Conservation (phyloP, 805 yeast genomes). For the Metschnikowia shivogae region DNA sequence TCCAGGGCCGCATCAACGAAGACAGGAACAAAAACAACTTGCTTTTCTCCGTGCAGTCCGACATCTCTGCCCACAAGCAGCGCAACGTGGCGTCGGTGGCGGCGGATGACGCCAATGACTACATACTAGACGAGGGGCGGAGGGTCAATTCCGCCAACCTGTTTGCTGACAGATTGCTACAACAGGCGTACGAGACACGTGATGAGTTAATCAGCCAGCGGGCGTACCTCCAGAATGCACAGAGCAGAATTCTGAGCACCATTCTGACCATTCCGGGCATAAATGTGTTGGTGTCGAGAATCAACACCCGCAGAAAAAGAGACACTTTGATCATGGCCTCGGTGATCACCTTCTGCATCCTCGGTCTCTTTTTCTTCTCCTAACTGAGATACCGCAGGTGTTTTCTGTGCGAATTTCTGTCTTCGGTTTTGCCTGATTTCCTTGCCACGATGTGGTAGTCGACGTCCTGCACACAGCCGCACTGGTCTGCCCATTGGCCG, state of each 20-base stretch:
- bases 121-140: slow-evolving; percentile 71
- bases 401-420: slow-evolving; percentile 4
- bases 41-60: slow-evolving; percentile 70
- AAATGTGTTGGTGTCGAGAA: slow-evolving; percentile 66
- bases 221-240: slow-evolving; percentile 57
- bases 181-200: slow-evolving; percentile 86
- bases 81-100: slow-evolving; percentile 22
- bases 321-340: slow-evolving; percentile 80
- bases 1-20: slow-evolving; percentile 56
- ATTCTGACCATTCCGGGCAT: slow-evolving; percentile 79
- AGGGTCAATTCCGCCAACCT: slow-evolving; percentile 70
- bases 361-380: slow-evolving; percentile 52
- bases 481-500: background rate
- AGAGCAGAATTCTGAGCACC: slow-evolving; percentile 55
- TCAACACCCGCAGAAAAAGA: slow-evolving; percentile 83
- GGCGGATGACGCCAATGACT: slow-evolving; percentile 52
- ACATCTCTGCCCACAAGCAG: slow-evolving; percentile 65
- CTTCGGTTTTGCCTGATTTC: background rate
- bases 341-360: slow-evolving; percentile 67
- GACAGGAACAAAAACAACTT: slow-evolving; percentile 76
- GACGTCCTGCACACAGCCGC: background rate
- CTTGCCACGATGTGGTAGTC: slow-evolving; percentile 3
- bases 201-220: slow-evolving; percentile 80
- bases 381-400: background rate
- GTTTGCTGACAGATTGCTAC: slow-evolving; percentile 72